Evolutionary conservation across 495 filamentous ascomycete species (phyloP).

Genomic region (Delitschia confertaspora): DNA sequence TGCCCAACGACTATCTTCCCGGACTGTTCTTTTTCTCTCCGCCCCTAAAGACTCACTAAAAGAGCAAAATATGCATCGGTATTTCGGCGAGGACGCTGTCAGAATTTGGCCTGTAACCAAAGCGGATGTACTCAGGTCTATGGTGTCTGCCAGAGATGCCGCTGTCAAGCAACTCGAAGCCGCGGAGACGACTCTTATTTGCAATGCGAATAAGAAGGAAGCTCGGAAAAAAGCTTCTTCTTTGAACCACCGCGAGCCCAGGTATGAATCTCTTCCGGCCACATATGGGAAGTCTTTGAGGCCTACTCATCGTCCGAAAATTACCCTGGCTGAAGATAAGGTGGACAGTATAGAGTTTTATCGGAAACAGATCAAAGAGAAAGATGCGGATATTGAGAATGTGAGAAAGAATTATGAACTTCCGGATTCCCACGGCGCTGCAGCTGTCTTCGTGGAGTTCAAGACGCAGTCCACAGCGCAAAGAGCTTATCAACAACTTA

Average conservation of each 20-base stretch:
- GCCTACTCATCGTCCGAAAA: constrained; percentile 27
- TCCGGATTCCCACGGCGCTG: constrained; percentile 4
- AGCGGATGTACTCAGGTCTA: constrained; percentile 25
- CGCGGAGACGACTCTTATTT: constrained; percentile 31
- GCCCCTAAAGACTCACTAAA: constrained; percentile 45
- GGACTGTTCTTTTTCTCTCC: constrained; percentile 62
- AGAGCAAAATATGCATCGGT: constrained; percentile 24
- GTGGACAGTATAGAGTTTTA: constrained; percentile 31
- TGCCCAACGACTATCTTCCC: constrained; percentile 54
- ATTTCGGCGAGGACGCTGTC: constrained; percentile 42
- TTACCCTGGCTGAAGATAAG: constrained; percentile 25
- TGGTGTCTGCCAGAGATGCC: constrained; percentile 25
- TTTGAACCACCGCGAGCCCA: constrained; percentile 3
- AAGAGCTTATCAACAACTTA: constrained; percentile 29
- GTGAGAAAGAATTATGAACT: constrained; percentile 12
- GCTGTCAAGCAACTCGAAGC: constrained; percentile 28
- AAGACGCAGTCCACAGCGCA: constrained; percentile 31
- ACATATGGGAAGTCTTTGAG: constrained; percentile 17
- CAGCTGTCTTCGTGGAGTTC: constrained; percentile 34
- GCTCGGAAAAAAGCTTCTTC: constrained; percentile 6
- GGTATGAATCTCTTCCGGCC: constrained; percentile 9
- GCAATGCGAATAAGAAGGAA: constrained; percentile 24
- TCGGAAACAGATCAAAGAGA: constrained; percentile 24
- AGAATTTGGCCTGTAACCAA: constrained; percentile 50
- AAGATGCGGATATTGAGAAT: constrained; percentile 15